Percentiles rank a stretch among this genome's conserved stretches.
Evolutionary conservation across 2,329 filamentous ascomycete genomes (phyloP).

Genomic region (Magnaporthiopsis rhizophila): DNA sequence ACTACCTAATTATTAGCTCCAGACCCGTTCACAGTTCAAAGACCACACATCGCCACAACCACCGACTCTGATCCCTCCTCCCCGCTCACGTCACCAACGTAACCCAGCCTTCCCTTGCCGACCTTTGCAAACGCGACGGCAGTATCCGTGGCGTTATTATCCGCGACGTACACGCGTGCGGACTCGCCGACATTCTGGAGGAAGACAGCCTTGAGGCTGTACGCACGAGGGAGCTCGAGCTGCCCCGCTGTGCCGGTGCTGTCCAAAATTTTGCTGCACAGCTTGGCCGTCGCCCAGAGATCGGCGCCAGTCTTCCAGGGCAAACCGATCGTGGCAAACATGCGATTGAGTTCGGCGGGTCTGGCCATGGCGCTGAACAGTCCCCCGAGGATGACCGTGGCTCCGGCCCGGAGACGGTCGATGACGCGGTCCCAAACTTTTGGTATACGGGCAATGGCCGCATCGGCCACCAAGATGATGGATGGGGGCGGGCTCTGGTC

Average conservation of each 20-base stretch:
- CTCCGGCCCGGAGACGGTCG: slow-evolving; percentile 12
- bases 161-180: slow-evolving; percentile 16
- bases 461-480: slow-evolving; percentile 16
- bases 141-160: slow-evolving; percentile 9
- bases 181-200: slow-evolving; percentile 13
- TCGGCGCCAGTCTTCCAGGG: slow-evolving; percentile 17
- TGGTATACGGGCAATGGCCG: slow-evolving; percentile 10
- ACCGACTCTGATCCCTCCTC: slow-evolving; percentile 14
- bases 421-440: slow-evolving; percentile 13
- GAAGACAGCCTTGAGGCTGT: slow-evolving; percentile 19
- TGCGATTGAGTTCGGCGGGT: slow-evolving; percentile 15
- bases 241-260: slow-evolving; percentile 11
- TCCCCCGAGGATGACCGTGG: slow-evolving; percentile 15
- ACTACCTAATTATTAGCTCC: too few species aligned
- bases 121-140: slow-evolving; percentile 18
- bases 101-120: slow-evolving; percentile 19
- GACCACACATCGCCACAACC: slow-evolving; percentile 21
- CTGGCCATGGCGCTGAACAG: slow-evolving; percentile 14
- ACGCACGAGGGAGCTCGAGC: slow-evolving; percentile 13
- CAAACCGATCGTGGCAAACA: slow-evolving; percentile 19
- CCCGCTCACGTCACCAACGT: slow-evolving; percentile 22
- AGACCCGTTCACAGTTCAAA: slow-evolving; percentile 5
- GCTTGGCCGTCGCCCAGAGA: slow-evolving; percentile 12
- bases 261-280: slow-evolving; percentile 11
- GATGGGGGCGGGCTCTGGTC: slow-evolving; percentile 8